phyloP scores from a whole-genome alignment of 2,329 filamentous ascomycete species.

The Fusarium circinatum region DNA sequence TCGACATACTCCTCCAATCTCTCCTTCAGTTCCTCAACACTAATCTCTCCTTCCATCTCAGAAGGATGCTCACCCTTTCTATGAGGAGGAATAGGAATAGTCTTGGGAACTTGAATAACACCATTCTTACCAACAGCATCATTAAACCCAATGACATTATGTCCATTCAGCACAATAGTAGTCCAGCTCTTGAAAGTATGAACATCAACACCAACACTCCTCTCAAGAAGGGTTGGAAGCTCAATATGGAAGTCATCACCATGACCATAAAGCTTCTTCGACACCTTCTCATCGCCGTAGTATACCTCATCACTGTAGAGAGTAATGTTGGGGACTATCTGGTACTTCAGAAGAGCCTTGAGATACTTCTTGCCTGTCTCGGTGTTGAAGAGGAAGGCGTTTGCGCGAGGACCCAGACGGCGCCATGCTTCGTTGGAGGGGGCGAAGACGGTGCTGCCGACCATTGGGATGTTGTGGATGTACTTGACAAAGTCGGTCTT shows the following conservation, averaged over 20 bases:
- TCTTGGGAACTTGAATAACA: slow-evolving; percentile 80
- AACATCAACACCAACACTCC: slow-evolving; percentile 77
- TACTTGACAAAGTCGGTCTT: slow-evolving; percentile 77
- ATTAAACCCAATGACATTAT: slow-evolving; percentile 69
- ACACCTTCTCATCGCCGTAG: slow-evolving; percentile 44
- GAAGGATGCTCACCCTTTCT: slow-evolving; percentile 38
- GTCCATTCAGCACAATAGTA: slow-evolving; percentile 80
- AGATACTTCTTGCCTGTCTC: slow-evolving; percentile 78
- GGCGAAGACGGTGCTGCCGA: slow-evolving; percentile 81
- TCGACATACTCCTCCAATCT: slow-evolving; percentile 46
- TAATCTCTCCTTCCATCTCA: slow-evolving; percentile 36
- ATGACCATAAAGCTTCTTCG: slow-evolving; percentile 38
- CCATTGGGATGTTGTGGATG: slow-evolving; percentile 62
- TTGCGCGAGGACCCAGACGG: slow-evolving; percentile 76
- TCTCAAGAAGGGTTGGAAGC: slow-evolving; percentile 76
- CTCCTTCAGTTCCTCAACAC: slow-evolving; percentile 45
- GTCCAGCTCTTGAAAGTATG: slow-evolving; percentile 74
- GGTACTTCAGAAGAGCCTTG: slow-evolving; percentile 80
- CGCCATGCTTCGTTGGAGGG: slow-evolving; percentile 85
- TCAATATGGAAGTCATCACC: slow-evolving; percentile 66
- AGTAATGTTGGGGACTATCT: slow-evolving; percentile 77
- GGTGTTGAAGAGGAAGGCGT: slow-evolving; percentile 84
- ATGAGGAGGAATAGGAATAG: slow-evolving; percentile 81
- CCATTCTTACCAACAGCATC: slow-evolving; percentile 82
- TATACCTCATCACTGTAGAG: slow-evolving; percentile 89